These are phyloP conservation scores for Acanthamoeba divionensis DNA, from an alignment of 208 protist genomes.

Conservation along the genomic window DNA sequence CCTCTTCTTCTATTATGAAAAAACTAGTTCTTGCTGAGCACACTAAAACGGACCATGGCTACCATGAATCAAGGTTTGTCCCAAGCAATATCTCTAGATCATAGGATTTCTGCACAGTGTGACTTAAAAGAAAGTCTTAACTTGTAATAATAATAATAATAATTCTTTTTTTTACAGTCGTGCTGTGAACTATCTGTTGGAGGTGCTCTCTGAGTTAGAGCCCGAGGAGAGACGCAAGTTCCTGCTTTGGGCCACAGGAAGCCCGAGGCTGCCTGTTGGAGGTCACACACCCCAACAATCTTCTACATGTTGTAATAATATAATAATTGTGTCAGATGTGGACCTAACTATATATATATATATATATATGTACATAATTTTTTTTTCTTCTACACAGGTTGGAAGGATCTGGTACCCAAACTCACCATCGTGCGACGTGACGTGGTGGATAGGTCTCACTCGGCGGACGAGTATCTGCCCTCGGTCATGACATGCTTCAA, in stretches of 20 bases:
- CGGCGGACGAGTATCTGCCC: slow-evolving; percentile 61
- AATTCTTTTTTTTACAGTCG: slow-evolving; percentile 42
- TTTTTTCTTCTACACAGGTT: background rate
- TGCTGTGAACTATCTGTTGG: slow-evolving; percentile 67
- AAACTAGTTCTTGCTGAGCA: slow-evolving; percentile 31
- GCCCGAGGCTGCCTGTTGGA: slow-evolving; percentile 73
- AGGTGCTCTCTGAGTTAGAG: slow-evolving; percentile 67
- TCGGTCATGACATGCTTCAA: slow-evolving; percentile 80
- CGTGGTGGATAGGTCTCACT: background rate
- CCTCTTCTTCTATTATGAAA: background rate
- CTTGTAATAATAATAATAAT: background rate
- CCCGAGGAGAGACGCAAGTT: slow-evolving; percentile 66
- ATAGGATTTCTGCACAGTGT: too few species aligned
- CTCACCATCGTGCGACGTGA: slow-evolving; percentile 69
- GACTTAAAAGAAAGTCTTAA: background rate
- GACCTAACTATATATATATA: too few species aligned
- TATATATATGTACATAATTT: background rate
- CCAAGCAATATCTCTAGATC: too few species aligned
- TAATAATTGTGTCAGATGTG: too few species aligned
- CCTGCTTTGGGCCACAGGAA: slow-evolving; percentile 77
- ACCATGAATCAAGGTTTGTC: slow-evolving; percentile 27
- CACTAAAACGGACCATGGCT: slow-evolving; percentile 63
- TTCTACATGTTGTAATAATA: background rate
- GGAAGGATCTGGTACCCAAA: slow-evolving; percentile 59
- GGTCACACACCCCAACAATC: slow-evolving; percentile 50